phyloP scores from a whole-genome alignment of 1,284 basidiomycete species.

The Microbotryum intermedium region DNA sequence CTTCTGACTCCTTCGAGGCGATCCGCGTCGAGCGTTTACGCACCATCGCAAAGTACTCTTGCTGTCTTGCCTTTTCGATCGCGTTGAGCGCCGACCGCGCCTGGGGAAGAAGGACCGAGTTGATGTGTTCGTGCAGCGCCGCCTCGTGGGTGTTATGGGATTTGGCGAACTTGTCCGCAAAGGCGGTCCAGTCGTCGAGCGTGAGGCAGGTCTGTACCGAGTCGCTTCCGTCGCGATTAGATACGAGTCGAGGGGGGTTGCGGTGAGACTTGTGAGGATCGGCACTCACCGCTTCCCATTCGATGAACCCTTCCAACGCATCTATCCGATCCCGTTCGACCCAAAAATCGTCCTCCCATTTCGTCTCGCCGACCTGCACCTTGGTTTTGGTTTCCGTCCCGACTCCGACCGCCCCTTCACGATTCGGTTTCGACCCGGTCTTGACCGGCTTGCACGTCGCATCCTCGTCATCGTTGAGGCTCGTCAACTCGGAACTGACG shows the following conservation, averaged over 20 bases:
- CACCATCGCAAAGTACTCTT: slow-evolving; percentile 55
- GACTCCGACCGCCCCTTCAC: slow-evolving; percentile 6
- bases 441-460: neutral
- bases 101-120: neutral
- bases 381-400: slow-evolving; percentile 23
- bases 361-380: slow-evolving; percentile 34
- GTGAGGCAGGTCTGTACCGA: slow-evolving; percentile 60
- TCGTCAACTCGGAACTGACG: slow-evolving; percentile 1
- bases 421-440: neutral
- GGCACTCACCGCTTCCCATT: slow-evolving; percentile 69
- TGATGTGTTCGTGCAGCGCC: slow-evolving; percentile 59
- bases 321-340: slow-evolving; percentile 25
- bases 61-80: slow-evolving; percentile 53
- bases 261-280: neutral
- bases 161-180: slow-evolving; percentile 60
- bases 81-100: slow-evolving; percentile 36
- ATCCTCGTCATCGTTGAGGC: slow-evolving; percentile 5
- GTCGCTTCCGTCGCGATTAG: too few species aligned
- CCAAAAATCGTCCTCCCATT: slow-evolving; percentile 35
- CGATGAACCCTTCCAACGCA: slow-evolving; percentile 50
- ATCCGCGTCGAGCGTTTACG: slow-evolving; percentile 78
- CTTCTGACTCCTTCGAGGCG: slow-evolving; percentile 50
- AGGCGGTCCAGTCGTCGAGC: slow-evolving; percentile 67
- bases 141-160: slow-evolving; percentile 71
- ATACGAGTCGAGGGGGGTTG: neutral